Conservation (phyloP, 495 filamentous ascomycete genomes). For the Aspergillus hancockii region DNA sequence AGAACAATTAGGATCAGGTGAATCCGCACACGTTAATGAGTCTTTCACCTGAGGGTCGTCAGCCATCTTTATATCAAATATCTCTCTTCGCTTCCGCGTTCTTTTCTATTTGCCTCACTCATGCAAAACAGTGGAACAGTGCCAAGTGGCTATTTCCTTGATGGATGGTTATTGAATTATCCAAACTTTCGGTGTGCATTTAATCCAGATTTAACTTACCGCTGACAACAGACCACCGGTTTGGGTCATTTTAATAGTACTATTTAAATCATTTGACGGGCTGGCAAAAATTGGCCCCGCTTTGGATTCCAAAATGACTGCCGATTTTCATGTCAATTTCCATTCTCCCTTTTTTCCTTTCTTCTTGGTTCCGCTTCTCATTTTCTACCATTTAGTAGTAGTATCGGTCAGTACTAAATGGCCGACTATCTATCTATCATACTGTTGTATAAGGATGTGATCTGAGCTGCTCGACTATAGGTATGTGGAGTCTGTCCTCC, state of each 20-base stretch:
- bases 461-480: background rate
- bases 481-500: constrained; percentile 8
- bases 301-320: constrained; percentile 5
- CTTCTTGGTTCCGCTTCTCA: background rate
- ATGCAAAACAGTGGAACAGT: background rate
- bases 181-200: constrained; percentile 20
- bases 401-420: too few species aligned
- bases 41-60: background rate
- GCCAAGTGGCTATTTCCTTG: background rate
- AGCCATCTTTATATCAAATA: background rate
- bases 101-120: constrained; percentile 8
- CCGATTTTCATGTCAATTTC: background rate
- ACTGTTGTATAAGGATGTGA: constrained; percentile 1
- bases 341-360: background rate
- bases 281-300: constrained; percentile 1
- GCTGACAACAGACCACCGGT: constrained; percentile 1
- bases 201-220: background rate
- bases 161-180: constrained; percentile 10
- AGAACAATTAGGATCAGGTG: background rate
- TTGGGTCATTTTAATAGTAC: constrained; percentile 4
- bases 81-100: background rate
- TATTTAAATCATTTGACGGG: constrained; percentile 4
- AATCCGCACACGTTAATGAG: background rate
- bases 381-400: background rate
- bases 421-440: background rate